These are phyloP conservation scores for Fonsecaea monophora DNA, from an alignment of 2,329 filamentous ascomycete genomes.

Conservation along the genomic window DNA sequence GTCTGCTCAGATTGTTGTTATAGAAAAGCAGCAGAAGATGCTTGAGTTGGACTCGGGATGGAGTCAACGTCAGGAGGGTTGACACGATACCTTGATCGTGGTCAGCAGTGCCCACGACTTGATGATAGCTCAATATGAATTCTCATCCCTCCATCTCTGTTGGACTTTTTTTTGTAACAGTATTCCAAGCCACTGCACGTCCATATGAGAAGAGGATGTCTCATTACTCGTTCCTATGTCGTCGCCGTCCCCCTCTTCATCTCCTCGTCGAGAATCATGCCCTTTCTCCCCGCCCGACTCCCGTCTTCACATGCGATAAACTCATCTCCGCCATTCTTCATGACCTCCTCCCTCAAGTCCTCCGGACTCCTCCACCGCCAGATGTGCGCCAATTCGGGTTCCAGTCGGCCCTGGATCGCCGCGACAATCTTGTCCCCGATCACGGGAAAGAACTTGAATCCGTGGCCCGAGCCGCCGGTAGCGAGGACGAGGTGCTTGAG, in stretches of 20 bases:
- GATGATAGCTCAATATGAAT: slow-evolving; percentile 31
- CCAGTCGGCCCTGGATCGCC: slow-evolving; percentile 53
- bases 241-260: slow-evolving; percentile 29
- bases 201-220: too few relatives aligned
- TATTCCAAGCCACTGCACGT: too few relatives aligned
- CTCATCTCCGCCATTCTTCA: slow-evolving; percentile 2
- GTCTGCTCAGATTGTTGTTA: slow-evolving; percentile 24
- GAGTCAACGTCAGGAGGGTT: slow-evolving; percentile 6
- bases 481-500: slow-evolving; percentile 58
- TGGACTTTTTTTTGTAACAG: neutral
- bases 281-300: slow-evolving; percentile 51
- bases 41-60: slow-evolving; percentile 3
- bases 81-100: slow-evolving; percentile 6
- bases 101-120: slow-evolving; percentile 13
- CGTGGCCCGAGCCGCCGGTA: slow-evolving; percentile 62
- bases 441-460: slow-evolving; percentile 73
- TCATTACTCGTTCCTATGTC: too few relatives aligned
- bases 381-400: slow-evolving; percentile 48
- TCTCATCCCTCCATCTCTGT: slow-evolving; percentile 19
- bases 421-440: slow-evolving; percentile 63
- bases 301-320: slow-evolving; percentile 44
- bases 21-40: slow-evolving; percentile 23
- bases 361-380: slow-evolving; percentile 51
- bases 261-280: slow-evolving; percentile 52
- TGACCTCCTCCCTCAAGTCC: slow-evolving; percentile 17